phyloP scores from a whole-genome alignment of 768 basidiomycete genomes.

The Amanita rimosa region DNA sequence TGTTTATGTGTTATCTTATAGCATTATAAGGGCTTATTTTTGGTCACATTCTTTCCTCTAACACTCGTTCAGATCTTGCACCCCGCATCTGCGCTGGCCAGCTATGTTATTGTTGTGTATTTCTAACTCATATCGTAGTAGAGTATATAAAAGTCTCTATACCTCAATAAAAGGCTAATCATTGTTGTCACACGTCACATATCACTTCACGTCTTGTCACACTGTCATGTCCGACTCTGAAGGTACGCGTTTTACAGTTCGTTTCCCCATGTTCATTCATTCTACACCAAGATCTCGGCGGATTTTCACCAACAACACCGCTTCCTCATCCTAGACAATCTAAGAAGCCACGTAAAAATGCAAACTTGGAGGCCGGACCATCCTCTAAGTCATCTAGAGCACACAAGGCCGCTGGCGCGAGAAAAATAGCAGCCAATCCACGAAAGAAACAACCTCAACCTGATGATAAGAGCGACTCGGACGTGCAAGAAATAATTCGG shows the following conservation, averaged over 20 bases:
- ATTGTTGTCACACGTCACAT: background rate
- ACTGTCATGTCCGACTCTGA: slow-evolving; percentile 5
- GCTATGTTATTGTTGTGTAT: background rate
- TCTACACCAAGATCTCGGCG: slow-evolving; percentile 1
- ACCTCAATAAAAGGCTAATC: background rate
- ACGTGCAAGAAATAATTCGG: slow-evolving; percentile 7
- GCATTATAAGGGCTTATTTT: background rate
- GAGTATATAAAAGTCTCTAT: slow-evolving; percentile 2
- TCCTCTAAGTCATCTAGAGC: slow-evolving; percentile 3
- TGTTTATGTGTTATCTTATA: background rate
- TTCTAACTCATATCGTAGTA: background rate
- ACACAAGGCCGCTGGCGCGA: background rate
- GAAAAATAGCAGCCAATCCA: slow-evolving; percentile 1
- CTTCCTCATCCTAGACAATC: slow-evolving; percentile 1
- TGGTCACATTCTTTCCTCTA: background rate
- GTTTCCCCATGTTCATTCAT: background rate
- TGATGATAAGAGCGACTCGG: background rate
- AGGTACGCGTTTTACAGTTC: slow-evolving; percentile 3
- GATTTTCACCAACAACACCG: background rate
- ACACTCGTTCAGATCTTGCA: background rate
- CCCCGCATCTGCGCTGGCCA: background rate
- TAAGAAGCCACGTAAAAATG: background rate
- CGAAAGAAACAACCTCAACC: background rate
- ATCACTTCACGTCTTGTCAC: background rate
- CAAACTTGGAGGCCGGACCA: background rate